phyloP scores from a whole-genome alignment of 805 yeast species.

The Ogataea trehalophila region DNA sequence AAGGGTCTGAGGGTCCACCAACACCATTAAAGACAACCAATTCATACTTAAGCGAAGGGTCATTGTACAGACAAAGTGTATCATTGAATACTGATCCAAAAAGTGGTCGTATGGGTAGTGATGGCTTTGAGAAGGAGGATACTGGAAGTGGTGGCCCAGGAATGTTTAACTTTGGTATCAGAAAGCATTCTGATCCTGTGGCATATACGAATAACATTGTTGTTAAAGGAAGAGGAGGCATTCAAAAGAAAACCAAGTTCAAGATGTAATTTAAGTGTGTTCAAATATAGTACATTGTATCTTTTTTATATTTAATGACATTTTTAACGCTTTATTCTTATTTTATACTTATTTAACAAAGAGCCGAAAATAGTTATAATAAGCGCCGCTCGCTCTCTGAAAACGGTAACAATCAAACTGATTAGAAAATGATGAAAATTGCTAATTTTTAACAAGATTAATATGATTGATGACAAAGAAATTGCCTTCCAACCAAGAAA shows the following conservation, averaged over 20 bases:
- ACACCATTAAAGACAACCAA: not conserved
- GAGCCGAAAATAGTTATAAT: no score
- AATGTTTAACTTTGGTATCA: constrained; percentile 8
- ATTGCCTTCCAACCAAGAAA: no score
- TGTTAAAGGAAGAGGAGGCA: constrained; percentile 23
- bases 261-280: constrained; percentile 11
- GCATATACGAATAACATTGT: constrained; percentile 11
- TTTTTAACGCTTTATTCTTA: no score
- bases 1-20: not conserved
- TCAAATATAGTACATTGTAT: no score
- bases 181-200: constrained; percentile 13
- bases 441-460: no score
- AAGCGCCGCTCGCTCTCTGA: no score
- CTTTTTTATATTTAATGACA: no score
- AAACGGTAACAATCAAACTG: no score
- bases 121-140: not conserved
- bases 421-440: no score
- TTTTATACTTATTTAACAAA: no score
- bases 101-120: not conserved
- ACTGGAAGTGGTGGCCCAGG: not conserved
- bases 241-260: constrained; percentile 19
- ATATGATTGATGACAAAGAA: no score
- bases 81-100: not conserved
- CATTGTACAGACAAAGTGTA: not conserved
- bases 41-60: not conserved